Evolutionary conservation across 768 basidiomycete species (phyloP), one percentile per base, ranked within the genome.

Genomic region (Trametes punicea): DNA sequence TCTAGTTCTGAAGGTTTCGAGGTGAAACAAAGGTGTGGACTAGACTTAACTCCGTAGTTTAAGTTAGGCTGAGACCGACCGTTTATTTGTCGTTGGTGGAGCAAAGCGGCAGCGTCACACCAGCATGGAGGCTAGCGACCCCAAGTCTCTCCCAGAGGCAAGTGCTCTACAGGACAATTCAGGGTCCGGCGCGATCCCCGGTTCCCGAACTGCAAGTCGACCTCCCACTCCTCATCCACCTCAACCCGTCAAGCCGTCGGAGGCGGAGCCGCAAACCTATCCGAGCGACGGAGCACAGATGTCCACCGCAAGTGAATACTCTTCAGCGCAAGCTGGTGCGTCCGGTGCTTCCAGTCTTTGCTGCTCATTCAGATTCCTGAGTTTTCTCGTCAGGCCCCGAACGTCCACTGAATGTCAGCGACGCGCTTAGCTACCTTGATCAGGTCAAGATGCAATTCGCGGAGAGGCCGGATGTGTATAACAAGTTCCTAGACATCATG

Each of bases 401-500:
- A 21, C 69, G 83, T 39, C 81, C 75, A 46, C 72, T 84, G 62
- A 83, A 84, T 51, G 83, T 84, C 30, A 76, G 79, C 25, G 83
- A 85, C 65, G 83, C 84, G 25, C 67, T 85, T 52, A 77, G 75
- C 61, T 85, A 85, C 67, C 74, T 85, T 27, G 83, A 85, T 66
- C 81, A 80, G 46, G 83, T 85, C 69, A 85, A 85, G 68, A 65
- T 76, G 40, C 81, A 80, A 63, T 85, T 85, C 61, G 71, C 75
- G 23, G 77, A 81, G 60, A 74, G 77, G 34, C 82, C 83, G 0
- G 81, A 83, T 23, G 82, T 84, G 4, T 85, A 85, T 69, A 85
- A 85, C 57, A 73, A 74, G 18, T 82, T 83, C 62, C 67, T 84
- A 64, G 82, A 85, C 56, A 84, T 86, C 62, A 85, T 86, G 87